phyloP scores from a whole-genome alignment of 768 basidiomycete species.

The Pilatotrama ljubarskyi region DNA sequence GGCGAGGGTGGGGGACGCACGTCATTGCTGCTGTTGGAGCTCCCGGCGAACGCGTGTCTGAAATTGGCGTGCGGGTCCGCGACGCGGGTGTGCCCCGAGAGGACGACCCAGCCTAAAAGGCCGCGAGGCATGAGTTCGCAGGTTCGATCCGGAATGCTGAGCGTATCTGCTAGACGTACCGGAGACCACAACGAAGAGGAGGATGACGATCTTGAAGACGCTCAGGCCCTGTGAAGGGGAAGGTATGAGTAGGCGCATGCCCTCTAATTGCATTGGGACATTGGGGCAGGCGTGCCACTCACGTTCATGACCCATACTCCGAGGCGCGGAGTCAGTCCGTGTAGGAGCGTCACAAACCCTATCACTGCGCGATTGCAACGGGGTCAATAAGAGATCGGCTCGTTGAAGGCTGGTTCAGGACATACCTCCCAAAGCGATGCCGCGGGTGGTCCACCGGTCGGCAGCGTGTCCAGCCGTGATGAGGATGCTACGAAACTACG shows the following conservation, averaged over 20 bases:
- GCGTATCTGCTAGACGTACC: constrained; percentile 28
- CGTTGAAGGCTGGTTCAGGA: background rate
- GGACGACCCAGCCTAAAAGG: constrained; percentile 53
- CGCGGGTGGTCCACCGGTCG: constrained; percentile 51
- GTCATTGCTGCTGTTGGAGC: constrained; percentile 51
- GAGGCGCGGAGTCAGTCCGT: constrained; percentile 49
- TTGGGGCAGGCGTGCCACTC: too few relatives aligned
- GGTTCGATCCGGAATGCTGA: too few relatives aligned
- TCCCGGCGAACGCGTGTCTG: constrained; percentile 55
- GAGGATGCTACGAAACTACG: constrained; percentile 43
- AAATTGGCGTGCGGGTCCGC: constrained; percentile 59
- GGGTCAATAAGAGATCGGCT: background rate
- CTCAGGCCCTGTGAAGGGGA: constrained; percentile 42
- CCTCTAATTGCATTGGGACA: too few relatives aligned
- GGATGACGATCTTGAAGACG: constrained; percentile 54
- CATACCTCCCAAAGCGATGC: constrained; percentile 57
- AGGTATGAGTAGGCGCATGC: constrained; percentile 32
- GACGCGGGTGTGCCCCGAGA: constrained; percentile 57
- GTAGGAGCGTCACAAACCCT: constrained; percentile 49
- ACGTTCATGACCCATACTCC: constrained; percentile 61
- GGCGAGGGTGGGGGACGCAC: constrained; percentile 26
- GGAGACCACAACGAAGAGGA: constrained; percentile 55
- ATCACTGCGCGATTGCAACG: constrained; percentile 40
- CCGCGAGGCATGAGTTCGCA: background rate
- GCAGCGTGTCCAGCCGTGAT: constrained; percentile 32